Evolutionary conservation across 148 eudicot genomes (phyloP).

Genomic region (Rheum nobile): DNA sequence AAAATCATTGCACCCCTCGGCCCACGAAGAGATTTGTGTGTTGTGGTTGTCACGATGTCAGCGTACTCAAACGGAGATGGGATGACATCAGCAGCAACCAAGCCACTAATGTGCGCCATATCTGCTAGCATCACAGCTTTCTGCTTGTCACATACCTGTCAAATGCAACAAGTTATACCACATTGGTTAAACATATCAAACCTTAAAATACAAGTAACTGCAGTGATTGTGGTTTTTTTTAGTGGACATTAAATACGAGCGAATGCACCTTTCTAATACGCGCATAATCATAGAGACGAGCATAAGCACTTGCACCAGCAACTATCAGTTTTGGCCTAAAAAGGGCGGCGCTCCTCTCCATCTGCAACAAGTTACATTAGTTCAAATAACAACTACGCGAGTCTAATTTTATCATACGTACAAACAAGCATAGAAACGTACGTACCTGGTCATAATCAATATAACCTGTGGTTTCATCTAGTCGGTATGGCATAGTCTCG

Average conservation of each 20-base stretch:
- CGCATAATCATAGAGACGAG: conserved; percentile 87
- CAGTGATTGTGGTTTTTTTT: not conserved
- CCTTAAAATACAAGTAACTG: not conserved
- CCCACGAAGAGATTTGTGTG: conserved; percentile 57
- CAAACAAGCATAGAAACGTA: not conserved
- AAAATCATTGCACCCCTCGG: conserved; percentile 69
- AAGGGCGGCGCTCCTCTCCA: conserved; percentile 95
- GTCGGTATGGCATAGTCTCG: conserved; percentile 98
- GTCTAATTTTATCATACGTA: not conserved
- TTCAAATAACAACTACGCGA: not conserved
- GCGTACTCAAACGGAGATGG: conserved; percentile 72
- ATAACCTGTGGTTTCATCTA: conserved; percentile 85
- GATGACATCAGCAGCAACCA: conserved; percentile 87
- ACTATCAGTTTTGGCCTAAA: conserved; percentile 94
- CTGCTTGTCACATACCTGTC: conserved; percentile 86
- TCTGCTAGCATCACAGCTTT: conserved; percentile 88
- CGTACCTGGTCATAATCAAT: conserved; percentile 93
- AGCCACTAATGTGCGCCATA: conserved; percentile 97
- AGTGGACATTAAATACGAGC: not conserved
- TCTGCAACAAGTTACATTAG: conserved; percentile 25
- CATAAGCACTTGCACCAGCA: conserved; percentile 99
- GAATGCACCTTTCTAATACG: conserved; percentile 72
- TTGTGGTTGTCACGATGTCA: conserved; percentile 41
- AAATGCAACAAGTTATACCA: not conserved
- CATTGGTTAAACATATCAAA: not conserved